Conservation (phyloP, 1,284 basidiomycete genomes). For the Vanrija sp. region DNA sequence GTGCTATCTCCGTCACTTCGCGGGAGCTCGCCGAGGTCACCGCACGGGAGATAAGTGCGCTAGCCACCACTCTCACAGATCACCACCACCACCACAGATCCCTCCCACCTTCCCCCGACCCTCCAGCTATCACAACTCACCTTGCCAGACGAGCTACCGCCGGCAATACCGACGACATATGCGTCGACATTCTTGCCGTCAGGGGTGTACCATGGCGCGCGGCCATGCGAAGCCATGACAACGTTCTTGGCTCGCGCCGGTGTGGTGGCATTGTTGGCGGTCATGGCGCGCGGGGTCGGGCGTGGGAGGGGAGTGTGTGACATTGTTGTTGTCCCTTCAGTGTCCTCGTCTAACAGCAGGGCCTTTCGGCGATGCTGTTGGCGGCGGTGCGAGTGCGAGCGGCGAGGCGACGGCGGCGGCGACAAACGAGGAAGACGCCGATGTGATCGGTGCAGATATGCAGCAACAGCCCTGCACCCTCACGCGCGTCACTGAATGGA, state of each 20-base stretch:
- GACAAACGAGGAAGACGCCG: background rate
- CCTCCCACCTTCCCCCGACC: no score
- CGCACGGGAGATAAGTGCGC: no score
- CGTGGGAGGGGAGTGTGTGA: background rate
- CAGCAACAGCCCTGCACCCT: no score
- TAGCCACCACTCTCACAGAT: no score
- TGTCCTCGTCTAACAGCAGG: no score
- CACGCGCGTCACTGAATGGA: background rate
- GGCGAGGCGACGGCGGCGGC: background rate
- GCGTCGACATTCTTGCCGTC: slow-evolving; percentile 65
- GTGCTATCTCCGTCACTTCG: no score
- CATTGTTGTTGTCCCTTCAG: background rate
- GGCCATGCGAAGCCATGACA: slow-evolving; percentile 72
- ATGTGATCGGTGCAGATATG: background rate
- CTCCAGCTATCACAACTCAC: slow-evolving; percentile 50
- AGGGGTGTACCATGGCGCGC: slow-evolving; percentile 59
- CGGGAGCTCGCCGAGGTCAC: no score
- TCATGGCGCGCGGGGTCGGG: slow-evolving; percentile 4
- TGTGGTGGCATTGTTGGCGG: no score
- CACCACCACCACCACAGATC: no score
- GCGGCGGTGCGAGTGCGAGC: background rate
- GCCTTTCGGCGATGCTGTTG: background rate
- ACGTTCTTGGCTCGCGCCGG: slow-evolving; percentile 61
- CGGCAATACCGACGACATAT: slow-evolving; percentile 91
- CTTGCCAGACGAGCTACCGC: slow-evolving; percentile 91